A percentile compares a stretch with the other conserved stretches of the same genome.
Evolutionary conservation across 202 grass and related monocot species (phyloP).

Genomic region (Sporobolus alterniflorus): DNA sequence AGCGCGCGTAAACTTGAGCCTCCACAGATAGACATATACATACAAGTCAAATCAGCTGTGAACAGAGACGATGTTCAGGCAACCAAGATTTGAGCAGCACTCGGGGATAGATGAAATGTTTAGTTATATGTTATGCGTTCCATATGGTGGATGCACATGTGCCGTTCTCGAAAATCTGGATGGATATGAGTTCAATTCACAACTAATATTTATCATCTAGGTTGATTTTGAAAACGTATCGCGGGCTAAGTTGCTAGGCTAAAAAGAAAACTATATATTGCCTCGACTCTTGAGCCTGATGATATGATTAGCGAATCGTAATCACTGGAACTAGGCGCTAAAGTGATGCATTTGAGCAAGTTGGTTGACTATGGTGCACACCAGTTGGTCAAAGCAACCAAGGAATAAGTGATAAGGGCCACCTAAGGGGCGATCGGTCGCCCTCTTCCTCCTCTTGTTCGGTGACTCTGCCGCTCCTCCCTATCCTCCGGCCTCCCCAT

Average conservation of each 20-base stretch:
- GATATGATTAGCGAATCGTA: conserved; percentile 24
- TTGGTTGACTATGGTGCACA: conserved; percentile 42
- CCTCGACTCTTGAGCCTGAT: background rate
- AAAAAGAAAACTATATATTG: background rate
- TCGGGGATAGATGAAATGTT: background rate
- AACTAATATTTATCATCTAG: background rate
- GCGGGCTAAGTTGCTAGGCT: background rate
- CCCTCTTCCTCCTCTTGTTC: no score
- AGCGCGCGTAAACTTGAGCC: background rate
- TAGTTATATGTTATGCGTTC: background rate
- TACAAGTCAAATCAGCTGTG: background rate
- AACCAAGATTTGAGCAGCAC: background rate
- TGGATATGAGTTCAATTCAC: background rate
- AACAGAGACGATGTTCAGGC: background rate
- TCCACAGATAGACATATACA: no score
- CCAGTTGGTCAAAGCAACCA: background rate
- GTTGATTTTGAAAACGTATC: background rate
- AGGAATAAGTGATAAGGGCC: conserved; percentile 6
- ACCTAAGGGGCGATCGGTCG: no score
- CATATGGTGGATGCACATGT: background rate
- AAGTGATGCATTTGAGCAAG: conserved; percentile 10
- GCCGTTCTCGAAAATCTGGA: conserved; percentile 14
- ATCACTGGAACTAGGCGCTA: background rate
- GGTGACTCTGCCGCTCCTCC: no score
- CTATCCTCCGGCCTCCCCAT: no score